Evolutionary conservation across 495 filamentous ascomycete genomes (phyloP), one percentile per base, ranked within the genome.

Genomic region (Lepidopterella palustris): DNA sequence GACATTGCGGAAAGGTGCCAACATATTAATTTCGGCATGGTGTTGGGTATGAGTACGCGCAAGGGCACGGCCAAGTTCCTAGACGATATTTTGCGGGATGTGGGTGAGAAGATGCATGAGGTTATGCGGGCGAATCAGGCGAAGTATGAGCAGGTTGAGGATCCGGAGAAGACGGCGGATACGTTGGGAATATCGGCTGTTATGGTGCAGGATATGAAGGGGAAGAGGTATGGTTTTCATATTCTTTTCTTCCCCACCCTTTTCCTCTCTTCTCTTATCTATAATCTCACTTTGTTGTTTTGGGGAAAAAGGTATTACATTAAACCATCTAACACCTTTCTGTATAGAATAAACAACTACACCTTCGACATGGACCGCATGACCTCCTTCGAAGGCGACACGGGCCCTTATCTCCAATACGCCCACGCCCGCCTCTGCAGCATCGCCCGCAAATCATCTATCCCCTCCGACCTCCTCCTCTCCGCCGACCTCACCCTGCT

Each of bases 1-100:
- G 82, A 88, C 25, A 70, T 85, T 29, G 76, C 80, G 27, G 75
- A 75, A 26, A 81, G 78, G 60, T 86, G 84, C 72, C 77, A 86
- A 71, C 84, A 88, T 70, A 79, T 90, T 70, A 85, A 82, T 71
- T 90, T 90, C 66, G 85, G 84, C 66, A 86, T 87, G 80, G 84
- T 87, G 47, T 76, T 79, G 45, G 84, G 84, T 55, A 86, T 88
- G 84, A 83, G 80, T 59, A 87, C 84, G 15, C 74, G 83, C 42
- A 84, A 84, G 73, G 85, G 85, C 55, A 86, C 82, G 6, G 86
- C 84, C 8, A 85, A 86, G 70, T 86, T 87, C 70, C 73, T 89
- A 58, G 84, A 85, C 58, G 84, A 87, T 67, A 85, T 87, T 52
- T 72, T 89, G 52, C 68, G 74, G 40, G 79, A 85, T 61, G 82